phyloP scores from a whole-genome alignment of 2,329 filamentous ascomycete genomes.

The Myriosclerotinia curreyana region DNA sequence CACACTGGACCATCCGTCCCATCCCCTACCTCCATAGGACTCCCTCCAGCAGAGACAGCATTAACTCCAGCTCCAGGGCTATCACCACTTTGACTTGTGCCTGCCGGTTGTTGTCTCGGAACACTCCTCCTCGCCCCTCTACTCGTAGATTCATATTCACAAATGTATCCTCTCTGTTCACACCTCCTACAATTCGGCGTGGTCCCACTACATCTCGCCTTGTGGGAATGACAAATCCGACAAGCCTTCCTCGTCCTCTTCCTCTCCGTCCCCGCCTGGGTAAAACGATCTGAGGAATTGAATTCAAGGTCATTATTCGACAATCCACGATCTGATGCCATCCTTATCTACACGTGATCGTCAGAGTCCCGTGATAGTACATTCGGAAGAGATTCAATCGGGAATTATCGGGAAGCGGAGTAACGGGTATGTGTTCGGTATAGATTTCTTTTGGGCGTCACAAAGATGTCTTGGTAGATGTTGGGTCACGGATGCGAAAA shows the following conservation, averaged over 20 bases:
- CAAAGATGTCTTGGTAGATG: conserved; percentile 14
- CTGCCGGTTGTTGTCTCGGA: conserved; percentile 11
- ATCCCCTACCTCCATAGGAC: conserved; percentile 17
- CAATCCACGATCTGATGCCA: conserved; percentile 5
- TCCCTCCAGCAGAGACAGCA: conserved; percentile 14
- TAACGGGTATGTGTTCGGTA: conserved; percentile 6
- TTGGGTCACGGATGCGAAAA: conserved; percentile 4
- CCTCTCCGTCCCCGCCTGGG: conserved; percentile 17
- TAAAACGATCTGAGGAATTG: conserved; percentile 21
- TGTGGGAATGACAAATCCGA: conserved; percentile 20
- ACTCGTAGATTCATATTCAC: conserved; percentile 20
- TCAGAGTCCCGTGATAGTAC: background rate
- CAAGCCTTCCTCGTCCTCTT: conserved; percentile 20
- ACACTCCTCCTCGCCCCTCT: conserved; percentile 16
- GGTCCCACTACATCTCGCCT: conserved; percentile 18
- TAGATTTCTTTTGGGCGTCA: conserved; percentile 2
- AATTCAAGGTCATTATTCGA: conserved; percentile 16
- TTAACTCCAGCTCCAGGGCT: background rate
- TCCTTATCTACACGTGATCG: conserved; percentile 22
- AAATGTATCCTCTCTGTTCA: conserved; percentile 20
- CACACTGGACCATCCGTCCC: conserved; percentile 10
- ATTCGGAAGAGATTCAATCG: conserved; percentile 4
- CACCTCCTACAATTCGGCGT: conserved; percentile 19
- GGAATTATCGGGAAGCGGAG: background rate
- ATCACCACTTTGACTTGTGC: conserved; percentile 13